Conservation (phyloP, 352 stramenopile genomes). For the Blastocystis sp. region DNA sequence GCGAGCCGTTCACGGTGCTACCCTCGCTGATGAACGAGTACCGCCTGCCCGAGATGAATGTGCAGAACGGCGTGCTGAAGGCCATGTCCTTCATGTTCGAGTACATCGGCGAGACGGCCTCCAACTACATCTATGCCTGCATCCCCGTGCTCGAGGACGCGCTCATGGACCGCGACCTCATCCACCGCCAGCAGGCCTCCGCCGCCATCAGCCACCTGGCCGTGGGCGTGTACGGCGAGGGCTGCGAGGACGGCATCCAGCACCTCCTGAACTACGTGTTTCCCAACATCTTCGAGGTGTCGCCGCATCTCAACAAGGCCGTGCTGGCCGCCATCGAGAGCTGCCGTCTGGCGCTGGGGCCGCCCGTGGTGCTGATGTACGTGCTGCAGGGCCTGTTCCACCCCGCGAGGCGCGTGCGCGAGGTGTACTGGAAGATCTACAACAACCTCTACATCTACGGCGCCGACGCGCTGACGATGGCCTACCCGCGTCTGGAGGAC, state of each 20-base stretch:
- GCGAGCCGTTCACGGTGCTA: slow-evolving; percentile 96
- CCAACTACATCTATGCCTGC: slow-evolving; percentile 99
- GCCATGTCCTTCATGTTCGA: slow-evolving; percentile 99
- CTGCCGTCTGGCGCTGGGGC: slow-evolving; percentile 89
- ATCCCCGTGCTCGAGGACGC: slow-evolving; percentile 94
- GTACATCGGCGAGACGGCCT: slow-evolving; percentile 99
- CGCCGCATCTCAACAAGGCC: slow-evolving; percentile 94
- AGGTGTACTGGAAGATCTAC: slow-evolving; percentile 99
- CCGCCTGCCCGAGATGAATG: slow-evolving; percentile 95
- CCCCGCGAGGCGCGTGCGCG: slow-evolving; percentile 90
- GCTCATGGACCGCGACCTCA: slow-evolving; percentile 95
- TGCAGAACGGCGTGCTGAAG: slow-evolving; percentile 99
- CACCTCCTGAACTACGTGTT: slow-evolving; percentile 99
- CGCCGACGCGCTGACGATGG: slow-evolving; percentile 90
- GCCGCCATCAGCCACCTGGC: slow-evolving; percentile 95
- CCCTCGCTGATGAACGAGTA: slow-evolving; percentile 99
- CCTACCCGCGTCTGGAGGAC: slow-evolving; percentile 91
- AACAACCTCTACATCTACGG: slow-evolving; percentile 99
- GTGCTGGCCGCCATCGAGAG: slow-evolving; percentile 96
- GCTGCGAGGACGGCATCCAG: slow-evolving; percentile 93
- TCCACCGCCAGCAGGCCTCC: slow-evolving; percentile 92
- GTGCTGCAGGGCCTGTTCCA: slow-evolving; percentile 96
- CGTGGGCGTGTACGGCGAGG: slow-evolving; percentile 89
- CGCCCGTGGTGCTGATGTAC: slow-evolving; percentile 93
- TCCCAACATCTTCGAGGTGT: slow-evolving; percentile 99